Evolutionary conservation across 169 alveolate species (phyloP).

Genomic region (Miamiensis avidus): DNA sequence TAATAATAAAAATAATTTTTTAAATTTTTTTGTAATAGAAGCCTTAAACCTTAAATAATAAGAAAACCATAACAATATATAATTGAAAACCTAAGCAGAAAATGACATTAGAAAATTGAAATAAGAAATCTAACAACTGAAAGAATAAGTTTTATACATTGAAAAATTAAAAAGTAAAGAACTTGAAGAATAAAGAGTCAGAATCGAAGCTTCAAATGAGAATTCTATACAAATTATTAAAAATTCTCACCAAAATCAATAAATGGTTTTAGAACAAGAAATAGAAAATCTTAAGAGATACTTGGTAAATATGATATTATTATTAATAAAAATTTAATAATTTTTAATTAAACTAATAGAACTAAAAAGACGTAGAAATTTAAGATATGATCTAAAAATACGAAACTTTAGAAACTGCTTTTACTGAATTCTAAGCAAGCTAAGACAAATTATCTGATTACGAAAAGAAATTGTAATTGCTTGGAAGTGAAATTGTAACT

Average conservation of each 20-base stretch:
- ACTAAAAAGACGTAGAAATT: slow-evolving; percentile 4
- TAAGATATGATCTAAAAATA: slow-evolving; percentile 18
- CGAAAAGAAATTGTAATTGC: slow-evolving; percentile 1
- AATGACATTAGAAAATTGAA: slow-evolving; percentile 17
- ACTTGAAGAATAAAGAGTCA: slow-evolving; percentile 43
- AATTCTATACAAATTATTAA: slow-evolving; percentile 30
- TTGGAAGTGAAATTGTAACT: slow-evolving; percentile 21
- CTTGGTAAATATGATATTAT: neutral
- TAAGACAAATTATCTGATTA: slow-evolving; percentile 4
- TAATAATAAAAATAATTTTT: neutral
- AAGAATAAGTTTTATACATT: slow-evolving; percentile 16
- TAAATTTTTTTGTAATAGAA: too few relatives aligned
- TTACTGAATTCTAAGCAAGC: neutral
- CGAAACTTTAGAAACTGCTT: slow-evolving; percentile 4
- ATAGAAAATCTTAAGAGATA: slow-evolving; percentile 23
- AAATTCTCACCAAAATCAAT: slow-evolving; percentile 32
- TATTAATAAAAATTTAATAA: too few relatives aligned
- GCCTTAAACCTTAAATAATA: too few relatives aligned
- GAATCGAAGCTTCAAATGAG: slow-evolving; percentile 35
- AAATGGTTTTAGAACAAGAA: slow-evolving; percentile 25
- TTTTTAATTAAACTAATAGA: neutral
- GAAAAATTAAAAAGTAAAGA: slow-evolving; percentile 42
- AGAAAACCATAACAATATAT: too few relatives aligned
- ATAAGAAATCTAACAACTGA: slow-evolving; percentile 31
- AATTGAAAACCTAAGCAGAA: slow-evolving; percentile 20